Conservation (phyloP, 257 asterid genomes). For the Solanum arcanum region DNA sequence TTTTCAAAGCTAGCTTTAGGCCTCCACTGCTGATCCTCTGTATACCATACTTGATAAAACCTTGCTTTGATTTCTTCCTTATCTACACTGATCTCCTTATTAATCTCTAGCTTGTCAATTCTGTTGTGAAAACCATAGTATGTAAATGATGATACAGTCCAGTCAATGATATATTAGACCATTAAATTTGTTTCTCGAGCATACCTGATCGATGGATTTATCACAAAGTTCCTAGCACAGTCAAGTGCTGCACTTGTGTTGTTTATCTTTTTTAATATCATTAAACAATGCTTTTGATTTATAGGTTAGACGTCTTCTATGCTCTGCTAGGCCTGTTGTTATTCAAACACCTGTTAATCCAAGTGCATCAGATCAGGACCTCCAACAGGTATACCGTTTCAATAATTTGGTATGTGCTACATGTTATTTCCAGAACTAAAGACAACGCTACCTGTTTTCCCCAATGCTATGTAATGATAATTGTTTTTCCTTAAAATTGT, state of each 20-base stretch:
- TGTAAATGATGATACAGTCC: background rate
- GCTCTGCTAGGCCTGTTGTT: constrained; percentile 85
- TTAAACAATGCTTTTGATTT: background rate
- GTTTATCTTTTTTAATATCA: background rate
- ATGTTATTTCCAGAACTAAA: background rate
- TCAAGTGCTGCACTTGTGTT: background rate
- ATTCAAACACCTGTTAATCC: constrained; percentile 89
- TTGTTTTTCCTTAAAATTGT: background rate
- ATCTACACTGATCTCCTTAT: background rate
- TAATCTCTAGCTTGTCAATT: background rate
- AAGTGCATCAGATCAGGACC: constrained; percentile 91
- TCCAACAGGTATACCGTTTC: constrained; percentile 70
- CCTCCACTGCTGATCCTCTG: background rate
- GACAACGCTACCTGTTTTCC: background rate
- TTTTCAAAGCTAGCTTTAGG: background rate
- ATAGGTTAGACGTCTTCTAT: constrained; percentile 80
- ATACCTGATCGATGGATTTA: background rate
- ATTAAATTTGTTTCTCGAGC: background rate
- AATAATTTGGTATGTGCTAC: background rate
- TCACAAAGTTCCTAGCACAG: background rate
- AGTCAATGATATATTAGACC: background rate
- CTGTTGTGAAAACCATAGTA: background rate
- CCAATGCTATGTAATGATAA: background rate
- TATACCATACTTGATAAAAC: background rate
- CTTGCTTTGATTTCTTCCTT: background rate